phyloP scores from a whole-genome alignment of 306 rosid genomes.

The Citrullus colocynthis region DNA sequence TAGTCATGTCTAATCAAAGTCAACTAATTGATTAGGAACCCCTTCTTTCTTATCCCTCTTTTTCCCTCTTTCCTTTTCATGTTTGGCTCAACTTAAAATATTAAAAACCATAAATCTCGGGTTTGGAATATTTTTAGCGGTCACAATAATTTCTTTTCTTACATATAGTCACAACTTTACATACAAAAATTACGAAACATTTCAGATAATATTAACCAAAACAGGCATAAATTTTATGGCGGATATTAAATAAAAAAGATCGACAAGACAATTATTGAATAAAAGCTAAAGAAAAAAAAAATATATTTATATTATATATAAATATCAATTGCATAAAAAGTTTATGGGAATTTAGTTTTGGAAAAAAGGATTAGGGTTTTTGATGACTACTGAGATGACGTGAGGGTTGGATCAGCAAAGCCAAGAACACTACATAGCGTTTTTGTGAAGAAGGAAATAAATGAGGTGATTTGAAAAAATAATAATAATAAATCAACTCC shows the following conservation, averaged over 20 bases:
- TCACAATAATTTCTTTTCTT: neutral
- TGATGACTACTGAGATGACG: conserved; percentile 1
- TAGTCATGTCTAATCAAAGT: conserved; percentile 8
- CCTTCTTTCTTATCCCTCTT: neutral
- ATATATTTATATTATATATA: too few species aligned
- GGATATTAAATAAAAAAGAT: neutral
- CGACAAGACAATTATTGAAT: neutral
- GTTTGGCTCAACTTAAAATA: neutral
- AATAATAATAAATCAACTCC: conserved; percentile 2
- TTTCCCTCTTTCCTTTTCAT: neutral
- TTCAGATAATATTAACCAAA: too few species aligned
- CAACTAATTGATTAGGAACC: conserved; percentile 3
- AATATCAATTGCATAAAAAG: neutral
- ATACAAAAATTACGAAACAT: neutral
- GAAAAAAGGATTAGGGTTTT: neutral
- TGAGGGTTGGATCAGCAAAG: neutral
- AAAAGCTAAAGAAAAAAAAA: neutral
- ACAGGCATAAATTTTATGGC: too few species aligned
- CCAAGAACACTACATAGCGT: neutral
- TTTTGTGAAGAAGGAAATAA: neutral
- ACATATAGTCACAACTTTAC: neutral
- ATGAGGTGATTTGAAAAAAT: neutral
- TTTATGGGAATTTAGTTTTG: neutral
- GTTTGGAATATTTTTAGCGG: neutral
- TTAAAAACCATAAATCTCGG: neutral